phyloP scores from a whole-genome alignment of 345 rosid genomes.

The Geranium rotundifolium region DNA sequence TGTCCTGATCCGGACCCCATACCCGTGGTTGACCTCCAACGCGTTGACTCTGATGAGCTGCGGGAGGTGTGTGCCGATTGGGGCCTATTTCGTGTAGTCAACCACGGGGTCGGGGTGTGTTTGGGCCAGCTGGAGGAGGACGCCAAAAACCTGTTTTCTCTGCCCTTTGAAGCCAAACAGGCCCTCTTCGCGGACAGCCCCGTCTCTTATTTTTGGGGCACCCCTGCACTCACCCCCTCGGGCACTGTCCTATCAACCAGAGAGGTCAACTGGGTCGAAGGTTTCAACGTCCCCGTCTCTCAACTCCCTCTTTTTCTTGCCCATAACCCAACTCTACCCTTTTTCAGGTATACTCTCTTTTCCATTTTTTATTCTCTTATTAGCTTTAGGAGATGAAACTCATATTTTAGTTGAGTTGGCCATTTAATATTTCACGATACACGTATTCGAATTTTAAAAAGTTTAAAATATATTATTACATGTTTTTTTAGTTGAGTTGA shows the following conservation, averaged over 20 bases:
- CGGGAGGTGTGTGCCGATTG: slow-evolving; percentile 43
- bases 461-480: too few relatives aligned
- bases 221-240: slow-evolving; percentile 48
- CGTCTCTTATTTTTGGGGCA: slow-evolving; percentile 72
- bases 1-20: slow-evolving; percentile 19
- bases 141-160: slow-evolving; percentile 30
- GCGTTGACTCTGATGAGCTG: slow-evolving; percentile 27
- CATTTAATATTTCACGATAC: too few relatives aligned
- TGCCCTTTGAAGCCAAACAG: slow-evolving; percentile 41
- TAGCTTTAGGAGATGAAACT: too few relatives aligned
- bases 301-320: slow-evolving; percentile 24
- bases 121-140: slow-evolving; percentile 27
- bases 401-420: too few relatives aligned
- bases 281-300: slow-evolving; percentile 42
- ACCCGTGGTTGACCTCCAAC: slow-evolving; percentile 42
- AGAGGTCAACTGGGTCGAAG: slow-evolving; percentile 53
- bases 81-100: slow-evolving; percentile 63
- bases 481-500: too few relatives aligned
- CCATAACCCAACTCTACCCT: too few relatives aligned
- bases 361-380: too few relatives aligned
- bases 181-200: slow-evolving; percentile 20
- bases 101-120: slow-evolving; percentile 50
- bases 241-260: slow-evolving; percentile 37
- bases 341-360: too few relatives aligned
- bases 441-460: too few relatives aligned